Conservation (phyloP, 192 early-diverging fungal species). For the Paraglomus brasilianum region DNA sequence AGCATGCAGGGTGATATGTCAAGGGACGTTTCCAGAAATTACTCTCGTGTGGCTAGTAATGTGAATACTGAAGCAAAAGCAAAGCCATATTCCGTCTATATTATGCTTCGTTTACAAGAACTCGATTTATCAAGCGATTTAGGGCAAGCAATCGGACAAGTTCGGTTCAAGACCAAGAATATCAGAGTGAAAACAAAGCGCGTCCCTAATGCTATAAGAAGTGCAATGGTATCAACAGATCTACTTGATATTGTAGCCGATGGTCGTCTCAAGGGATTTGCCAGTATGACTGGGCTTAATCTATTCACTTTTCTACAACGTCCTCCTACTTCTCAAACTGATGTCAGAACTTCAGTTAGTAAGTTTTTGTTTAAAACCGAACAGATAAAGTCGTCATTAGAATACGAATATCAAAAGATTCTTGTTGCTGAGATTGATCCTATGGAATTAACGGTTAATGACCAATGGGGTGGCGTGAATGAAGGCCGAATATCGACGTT, state of each 20-base stretch:
- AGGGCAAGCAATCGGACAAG: slow-evolving; percentile 64
- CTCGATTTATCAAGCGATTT: slow-evolving; percentile 57
- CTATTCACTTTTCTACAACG: slow-evolving; percentile 28
- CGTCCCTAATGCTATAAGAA: slow-evolving; percentile 40
- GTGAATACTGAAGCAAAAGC: slow-evolving; percentile 28
- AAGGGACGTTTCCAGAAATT: not conserved
- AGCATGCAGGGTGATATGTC: slow-evolving; percentile 33
- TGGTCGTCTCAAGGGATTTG: slow-evolving; percentile 56
- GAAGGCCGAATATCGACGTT: slow-evolving; percentile 34
- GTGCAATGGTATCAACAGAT: slow-evolving; percentile 42
- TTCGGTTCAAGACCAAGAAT: slow-evolving; percentile 50
- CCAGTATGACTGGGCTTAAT: slow-evolving; percentile 34
- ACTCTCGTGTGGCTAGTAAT: too few species aligned
- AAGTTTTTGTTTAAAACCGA: slow-evolving; percentile 48
- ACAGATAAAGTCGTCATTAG: slow-evolving; percentile 52
- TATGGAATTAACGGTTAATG: slow-evolving; percentile 44
- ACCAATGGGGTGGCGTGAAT: slow-evolving; percentile 47
- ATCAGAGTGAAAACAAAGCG: slow-evolving; percentile 42
- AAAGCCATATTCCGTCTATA: slow-evolving; percentile 48
- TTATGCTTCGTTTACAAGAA: slow-evolving; percentile 43
- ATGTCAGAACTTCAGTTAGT: slow-evolving; percentile 39
- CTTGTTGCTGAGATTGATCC: slow-evolving; percentile 61
- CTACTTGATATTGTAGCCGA: slow-evolving; percentile 52
- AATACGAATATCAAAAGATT: slow-evolving; percentile 78
- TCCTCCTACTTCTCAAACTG: slow-evolving; percentile 16